Percentiles rank a stretch among this genome's conserved stretches.
Evolutionary conservation across 352 stramenopile species (phyloP).

Genomic region (Phytophthora pisi): DNA sequence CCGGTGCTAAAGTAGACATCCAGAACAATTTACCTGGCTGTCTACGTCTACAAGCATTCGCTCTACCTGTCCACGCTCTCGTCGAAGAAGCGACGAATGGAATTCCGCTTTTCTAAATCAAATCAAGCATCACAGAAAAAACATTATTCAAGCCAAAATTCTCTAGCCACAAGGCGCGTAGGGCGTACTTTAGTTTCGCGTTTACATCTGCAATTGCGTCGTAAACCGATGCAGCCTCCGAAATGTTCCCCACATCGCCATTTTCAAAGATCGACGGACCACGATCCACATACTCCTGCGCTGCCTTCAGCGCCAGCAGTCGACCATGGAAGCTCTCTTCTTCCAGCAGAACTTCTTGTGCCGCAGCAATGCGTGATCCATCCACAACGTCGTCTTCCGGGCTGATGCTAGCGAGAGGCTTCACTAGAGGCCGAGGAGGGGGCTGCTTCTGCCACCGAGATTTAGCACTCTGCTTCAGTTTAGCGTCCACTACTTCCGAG

Average conservation of each 20-base stretch:
- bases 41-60: slow-evolving; percentile 20
- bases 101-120: slow-evolving; percentile 8
- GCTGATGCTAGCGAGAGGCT: slow-evolving; percentile 53
- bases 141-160: neutral
- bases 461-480: neutral
- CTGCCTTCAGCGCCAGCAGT: slow-evolving; percentile 17
- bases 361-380: slow-evolving; percentile 38
- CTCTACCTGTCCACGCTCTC: slow-evolving; percentile 23
- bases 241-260: neutral
- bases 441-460: slow-evolving; percentile 13
- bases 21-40: slow-evolving; percentile 21
- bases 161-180: neutral
- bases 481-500: neutral
- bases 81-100: slow-evolving; percentile 10
- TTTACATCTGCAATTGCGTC: slow-evolving; percentile 34
- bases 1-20: neutral
- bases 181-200: slow-evolving; percentile 30
- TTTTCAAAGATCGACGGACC: slow-evolving; percentile 16
- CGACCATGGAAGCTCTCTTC: slow-evolving; percentile 60
- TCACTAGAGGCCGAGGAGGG: slow-evolving; percentile 38
- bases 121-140: neutral
- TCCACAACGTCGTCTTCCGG: slow-evolving; percentile 55
- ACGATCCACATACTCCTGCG: slow-evolving; percentile 17
- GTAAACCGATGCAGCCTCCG: slow-evolving; percentile 22
- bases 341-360: slow-evolving; percentile 42